Conservation (phyloP, 2,329 filamentous ascomycete species). For the Endothia cerciana region DNA sequence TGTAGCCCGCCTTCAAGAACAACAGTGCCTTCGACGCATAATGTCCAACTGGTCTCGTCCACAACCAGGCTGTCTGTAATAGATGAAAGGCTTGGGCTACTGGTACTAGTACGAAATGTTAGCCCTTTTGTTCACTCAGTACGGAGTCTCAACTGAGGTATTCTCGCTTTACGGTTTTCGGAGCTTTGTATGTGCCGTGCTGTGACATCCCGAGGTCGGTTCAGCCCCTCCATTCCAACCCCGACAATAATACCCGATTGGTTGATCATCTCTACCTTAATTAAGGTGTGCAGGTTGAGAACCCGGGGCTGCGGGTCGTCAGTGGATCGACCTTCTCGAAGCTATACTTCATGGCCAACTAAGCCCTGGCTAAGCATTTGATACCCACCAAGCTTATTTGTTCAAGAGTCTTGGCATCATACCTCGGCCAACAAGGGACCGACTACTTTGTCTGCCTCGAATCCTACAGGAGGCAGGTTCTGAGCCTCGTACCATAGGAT, state of each 20-base stretch:
- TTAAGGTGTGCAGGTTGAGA: not conserved
- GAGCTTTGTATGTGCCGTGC: not conserved
- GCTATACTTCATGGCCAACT: not conserved
- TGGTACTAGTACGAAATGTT: not conserved
- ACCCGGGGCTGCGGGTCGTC: constrained; percentile 3
- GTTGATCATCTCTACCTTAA: not conserved
- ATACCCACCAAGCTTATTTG: not conserved
- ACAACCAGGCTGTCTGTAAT: not conserved
- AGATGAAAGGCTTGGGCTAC: not conserved
- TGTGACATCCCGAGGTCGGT: constrained; percentile 3
- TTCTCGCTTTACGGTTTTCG: not conserved
- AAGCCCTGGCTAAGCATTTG: not conserved
- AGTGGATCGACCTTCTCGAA: not conserved
- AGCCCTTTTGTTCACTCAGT: not conserved
- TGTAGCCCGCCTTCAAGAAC: not conserved
- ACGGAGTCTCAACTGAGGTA: not conserved
- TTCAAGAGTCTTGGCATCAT: not conserved
- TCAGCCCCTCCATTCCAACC: not conserved
- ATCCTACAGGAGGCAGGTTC: not conserved
- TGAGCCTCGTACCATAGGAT: not conserved
- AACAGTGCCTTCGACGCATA: not conserved
- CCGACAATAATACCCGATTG: constrained; percentile 9
- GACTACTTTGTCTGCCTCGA: not conserved
- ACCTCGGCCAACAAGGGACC: not conserved
- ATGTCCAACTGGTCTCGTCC: not conserved